Base-by-base conservation (phyloP, 1,139 yeast genomes). In the Yamadazyma taylorii region DNA sequence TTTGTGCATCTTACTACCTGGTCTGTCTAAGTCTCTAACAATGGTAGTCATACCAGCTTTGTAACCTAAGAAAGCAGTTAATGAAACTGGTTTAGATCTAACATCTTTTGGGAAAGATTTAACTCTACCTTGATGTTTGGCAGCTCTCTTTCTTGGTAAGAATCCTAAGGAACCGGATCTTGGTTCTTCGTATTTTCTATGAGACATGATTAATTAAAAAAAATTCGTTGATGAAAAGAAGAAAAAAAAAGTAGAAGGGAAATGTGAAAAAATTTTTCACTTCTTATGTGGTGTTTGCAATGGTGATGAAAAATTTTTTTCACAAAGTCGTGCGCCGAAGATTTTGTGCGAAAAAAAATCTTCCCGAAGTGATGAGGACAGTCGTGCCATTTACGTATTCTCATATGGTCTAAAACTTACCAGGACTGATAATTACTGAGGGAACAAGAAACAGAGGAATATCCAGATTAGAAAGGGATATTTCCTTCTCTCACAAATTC, bases 1-100 rank as follows among this genome's bases (percentile, higher is more conserved):
- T 94, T 92, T 92, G 96, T 92, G 97, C 97, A 90, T 89, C 85
- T 92, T 92, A 71, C 98, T 92, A 72, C 98, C 98, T 78, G 98
- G 98, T 81, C 97, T 88, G 89, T 92, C 97, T 71, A 92, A 85
- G 80, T 92, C 98, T 82, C 98, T 90, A 68, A 92, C 98, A 64
- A 89, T 88, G 78, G 98, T 92, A 78, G 98, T 85, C 98, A 92
- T 92, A 87, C 98, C 98, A 60, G 98, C 98, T 84, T 92, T 90
- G 86, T 84, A 84, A 79, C 98, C 98, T 65, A 92, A 84, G 94
- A 92, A 92, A 60, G 98, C 97, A 60, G 98, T 92, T 75, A 94
- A 82, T 73, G 96, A 95, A 65, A 90, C 97, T 65, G 98, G 96
- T 85, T 92, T 92, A 61, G 96, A 74, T 78, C 86, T 83, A 74